These are phyloP conservation scores for Penicillium rolfsii DNA, from an alignment of 2,329 filamentous ascomycete species.

Conservation along the genomic window DNA sequence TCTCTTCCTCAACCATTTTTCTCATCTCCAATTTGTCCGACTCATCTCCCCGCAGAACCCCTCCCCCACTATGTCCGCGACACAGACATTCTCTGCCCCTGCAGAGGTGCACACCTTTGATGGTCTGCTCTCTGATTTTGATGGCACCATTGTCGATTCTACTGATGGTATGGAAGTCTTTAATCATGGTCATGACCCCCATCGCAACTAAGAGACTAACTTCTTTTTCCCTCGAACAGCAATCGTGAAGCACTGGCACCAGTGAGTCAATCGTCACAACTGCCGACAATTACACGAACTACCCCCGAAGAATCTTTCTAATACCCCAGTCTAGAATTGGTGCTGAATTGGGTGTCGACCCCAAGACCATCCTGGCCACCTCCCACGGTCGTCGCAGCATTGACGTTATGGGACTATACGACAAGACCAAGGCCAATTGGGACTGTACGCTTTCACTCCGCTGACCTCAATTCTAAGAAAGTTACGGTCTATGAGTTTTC, in stretches of 20 bases:
- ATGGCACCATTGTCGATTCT: conserved; percentile 53
- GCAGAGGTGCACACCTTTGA: conserved; percentile 45
- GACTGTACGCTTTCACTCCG: conserved; percentile 69
- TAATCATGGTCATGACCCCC: background rate
- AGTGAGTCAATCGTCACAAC: conserved; percentile 45
- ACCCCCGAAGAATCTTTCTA: background rate
- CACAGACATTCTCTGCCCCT: conserved; percentile 46
- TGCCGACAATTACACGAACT: background rate
- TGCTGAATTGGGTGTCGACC: conserved; percentile 79
- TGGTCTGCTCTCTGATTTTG: conserved; percentile 53
- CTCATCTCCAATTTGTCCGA: background rate
- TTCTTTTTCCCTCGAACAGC: conserved; percentile 55
- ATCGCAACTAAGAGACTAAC: conserved; percentile 49
- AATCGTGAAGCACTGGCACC: conserved; percentile 68
- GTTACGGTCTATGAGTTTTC: background rate
- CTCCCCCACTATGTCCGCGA: conserved; percentile 37
- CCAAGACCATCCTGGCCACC: conserved; percentile 81
- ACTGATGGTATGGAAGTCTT: conserved; percentile 44
- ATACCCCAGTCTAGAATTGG: conserved; percentile 53
- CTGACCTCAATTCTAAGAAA: background rate
- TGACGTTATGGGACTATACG: conserved; percentile 77
- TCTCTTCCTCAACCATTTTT: background rate
- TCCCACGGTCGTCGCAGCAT: conserved; percentile 91
- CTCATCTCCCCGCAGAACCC: conserved; percentile 18
- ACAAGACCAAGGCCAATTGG: conserved; percentile 86